phyloP scores from a whole-genome alignment of 768 basidiomycete genomes.

The Tremella fuciformis region DNA sequence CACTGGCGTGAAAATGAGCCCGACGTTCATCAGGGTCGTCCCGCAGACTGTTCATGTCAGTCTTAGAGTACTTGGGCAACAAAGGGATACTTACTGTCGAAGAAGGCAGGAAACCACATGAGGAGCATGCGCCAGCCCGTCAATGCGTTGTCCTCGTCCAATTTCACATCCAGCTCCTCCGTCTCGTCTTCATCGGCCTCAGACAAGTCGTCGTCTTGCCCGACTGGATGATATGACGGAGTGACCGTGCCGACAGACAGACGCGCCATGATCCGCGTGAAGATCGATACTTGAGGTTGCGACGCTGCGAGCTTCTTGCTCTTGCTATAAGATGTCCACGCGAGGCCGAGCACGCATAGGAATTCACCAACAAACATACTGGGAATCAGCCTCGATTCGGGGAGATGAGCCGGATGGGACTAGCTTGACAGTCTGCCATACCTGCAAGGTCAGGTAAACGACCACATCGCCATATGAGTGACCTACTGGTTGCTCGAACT shows the following conservation, averaged over 20 bases:
- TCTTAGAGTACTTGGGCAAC: not conserved
- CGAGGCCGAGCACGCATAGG: slow-evolving; percentile 56
- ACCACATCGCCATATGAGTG: slow-evolving; percentile 27
- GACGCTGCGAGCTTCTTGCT: not conserved
- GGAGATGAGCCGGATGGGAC: not conserved
- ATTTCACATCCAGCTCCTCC: slow-evolving; percentile 10
- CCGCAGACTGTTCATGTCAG: slow-evolving; percentile 60
- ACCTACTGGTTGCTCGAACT: slow-evolving; percentile 94
- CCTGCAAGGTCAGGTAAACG: slow-evolving; percentile 37
- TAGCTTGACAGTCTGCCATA: slow-evolving; percentile 51
- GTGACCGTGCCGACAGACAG: slow-evolving; percentile 15
- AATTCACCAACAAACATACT: slow-evolving; percentile 75
- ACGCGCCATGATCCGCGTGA: slow-evolving; percentile 22
- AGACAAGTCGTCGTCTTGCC: slow-evolving; percentile 6
- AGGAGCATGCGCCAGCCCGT: slow-evolving; percentile 35
- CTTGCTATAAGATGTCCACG: slow-evolving; percentile 51
- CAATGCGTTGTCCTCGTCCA: slow-evolving; percentile 16
- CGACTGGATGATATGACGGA: slow-evolving; percentile 15
- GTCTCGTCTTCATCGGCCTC: slow-evolving; percentile 12
- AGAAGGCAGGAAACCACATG: slow-evolving; percentile 51
- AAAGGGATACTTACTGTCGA: slow-evolving; percentile 39
- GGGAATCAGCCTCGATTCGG: slow-evolving; percentile 17
- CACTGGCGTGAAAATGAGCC: slow-evolving; percentile 91
- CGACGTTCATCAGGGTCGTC: slow-evolving; percentile 79
- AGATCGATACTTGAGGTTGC: slow-evolving; percentile 24